Conservation (phyloP, 768 basidiomycete species). For the Hygrocybe punicea region DNA sequence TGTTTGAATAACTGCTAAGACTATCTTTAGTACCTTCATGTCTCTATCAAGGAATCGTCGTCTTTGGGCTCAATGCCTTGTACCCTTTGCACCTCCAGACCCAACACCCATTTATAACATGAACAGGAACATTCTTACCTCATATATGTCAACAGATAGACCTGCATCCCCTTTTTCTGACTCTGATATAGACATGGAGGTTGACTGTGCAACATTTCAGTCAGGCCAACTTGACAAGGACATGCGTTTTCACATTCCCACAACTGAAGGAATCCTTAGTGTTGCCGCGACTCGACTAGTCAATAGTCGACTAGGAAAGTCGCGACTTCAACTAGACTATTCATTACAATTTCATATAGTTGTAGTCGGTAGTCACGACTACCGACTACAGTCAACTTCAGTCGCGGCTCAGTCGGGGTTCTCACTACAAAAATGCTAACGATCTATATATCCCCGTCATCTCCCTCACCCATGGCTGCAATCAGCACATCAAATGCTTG, state of each 20-base stretch:
- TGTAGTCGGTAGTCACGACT: too few relatives aligned
- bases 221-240: neutral
- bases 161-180: neutral
- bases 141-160: neutral
- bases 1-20: neutral
- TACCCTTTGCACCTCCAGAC: neutral
- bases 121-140: neutral
- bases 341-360: too few relatives aligned
- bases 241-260: neutral
- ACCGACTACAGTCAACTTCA: too few relatives aligned
- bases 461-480: too few relatives aligned
- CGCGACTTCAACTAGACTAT: too few relatives aligned
- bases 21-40: neutral
- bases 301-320: too few relatives aligned
- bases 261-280: too few relatives aligned
- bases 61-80: neutral
- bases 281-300: too few relatives aligned
- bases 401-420: too few relatives aligned
- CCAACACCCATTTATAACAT: neutral
- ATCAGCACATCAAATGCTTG: too few relatives aligned
- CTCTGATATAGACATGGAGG: neutral
- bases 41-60: neutral
- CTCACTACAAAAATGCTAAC: too few relatives aligned
- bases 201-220: neutral
- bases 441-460: too few relatives aligned